phyloP scores from a whole-genome alignment of 106 monocot genomes.

The Amphibolis antarctica region DNA sequence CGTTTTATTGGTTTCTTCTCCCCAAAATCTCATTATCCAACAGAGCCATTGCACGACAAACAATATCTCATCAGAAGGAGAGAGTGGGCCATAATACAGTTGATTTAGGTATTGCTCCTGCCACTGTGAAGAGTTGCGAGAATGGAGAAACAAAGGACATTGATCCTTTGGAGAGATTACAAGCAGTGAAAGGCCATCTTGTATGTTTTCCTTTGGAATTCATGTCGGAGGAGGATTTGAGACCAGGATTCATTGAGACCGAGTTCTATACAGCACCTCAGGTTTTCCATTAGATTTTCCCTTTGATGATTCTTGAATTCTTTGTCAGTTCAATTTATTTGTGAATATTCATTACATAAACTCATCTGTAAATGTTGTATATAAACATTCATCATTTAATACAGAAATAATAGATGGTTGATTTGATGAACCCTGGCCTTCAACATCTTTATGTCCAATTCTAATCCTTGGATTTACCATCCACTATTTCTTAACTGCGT shows the following conservation, averaged over 20 bases:
- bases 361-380: background rate
- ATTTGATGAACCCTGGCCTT: too few relatives aligned
- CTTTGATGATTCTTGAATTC: background rate
- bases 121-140: conserved; percentile 41
- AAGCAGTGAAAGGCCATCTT: conserved; percentile 55
- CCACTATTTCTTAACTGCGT: too few relatives aligned
- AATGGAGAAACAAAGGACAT: conserved; percentile 34
- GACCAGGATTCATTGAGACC: conserved; percentile 72
- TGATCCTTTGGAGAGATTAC: conserved; percentile 56
- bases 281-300: conserved; percentile 58
- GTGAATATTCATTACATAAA: background rate
- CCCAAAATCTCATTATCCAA: background rate
- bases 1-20: background rate
- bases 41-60: conserved; percentile 40
- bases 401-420: too few relatives aligned
- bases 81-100: conserved; percentile 74
- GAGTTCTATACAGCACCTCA: conserved; percentile 80
- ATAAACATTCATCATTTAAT: background rate
- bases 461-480: too few relatives aligned
- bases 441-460: too few relatives aligned
- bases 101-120: conserved; percentile 74
- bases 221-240: conserved; percentile 83
- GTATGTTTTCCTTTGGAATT: conserved; percentile 88
- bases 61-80: conserved; percentile 55
- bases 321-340: background rate